Evolutionary conservation across 495 filamentous ascomycete genomes (phyloP).

Genomic region (Hypomontagnella monticulosa): DNA sequence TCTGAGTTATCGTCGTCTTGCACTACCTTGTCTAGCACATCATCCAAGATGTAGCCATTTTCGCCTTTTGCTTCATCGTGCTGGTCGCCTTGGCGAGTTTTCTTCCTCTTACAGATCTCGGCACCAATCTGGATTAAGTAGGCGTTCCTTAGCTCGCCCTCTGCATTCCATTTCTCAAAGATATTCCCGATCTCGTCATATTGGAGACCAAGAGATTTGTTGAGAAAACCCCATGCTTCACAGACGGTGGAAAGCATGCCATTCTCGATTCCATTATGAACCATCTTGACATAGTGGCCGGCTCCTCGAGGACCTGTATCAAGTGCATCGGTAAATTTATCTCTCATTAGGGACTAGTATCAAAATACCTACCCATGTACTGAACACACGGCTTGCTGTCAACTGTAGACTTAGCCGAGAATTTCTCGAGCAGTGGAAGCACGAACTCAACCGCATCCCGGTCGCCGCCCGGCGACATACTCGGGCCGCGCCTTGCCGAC

Average conservation of each 20-base stretch:
- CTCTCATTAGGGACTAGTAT: neutral
- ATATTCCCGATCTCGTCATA: constrained; percentile 71
- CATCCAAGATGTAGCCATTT: constrained; percentile 65
- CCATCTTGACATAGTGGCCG: constrained; percentile 82
- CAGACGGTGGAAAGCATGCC: constrained; percentile 64
- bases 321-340: neutral
- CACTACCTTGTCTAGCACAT: constrained; percentile 79
- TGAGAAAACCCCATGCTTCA: constrained; percentile 74
- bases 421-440: constrained; percentile 68
- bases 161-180: constrained; percentile 68
- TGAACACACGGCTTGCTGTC: constrained; percentile 68
- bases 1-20: constrained; percentile 75
- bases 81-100: constrained; percentile 26
- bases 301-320: constrained; percentile 64
- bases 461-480: constrained; percentile 72
- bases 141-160: constrained; percentile 67
- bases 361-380: constrained; percentile 26
- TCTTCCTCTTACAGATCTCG: constrained; percentile 64
- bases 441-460: constrained; percentile 65
- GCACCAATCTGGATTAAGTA: constrained; percentile 72
- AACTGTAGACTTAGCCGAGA: constrained; percentile 29
- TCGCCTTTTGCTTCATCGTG: constrained; percentile 47
- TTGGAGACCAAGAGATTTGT: constrained; percentile 64
- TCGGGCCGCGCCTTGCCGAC: constrained; percentile 70
- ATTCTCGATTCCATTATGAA: constrained; percentile 81